A percentile compares a stretch with the other conserved stretches of the same genome.
These are phyloP conservation scores for Coelastrella sp. DNA, from an alignment of 139 green algal species.

Conservation along the genomic window DNA sequence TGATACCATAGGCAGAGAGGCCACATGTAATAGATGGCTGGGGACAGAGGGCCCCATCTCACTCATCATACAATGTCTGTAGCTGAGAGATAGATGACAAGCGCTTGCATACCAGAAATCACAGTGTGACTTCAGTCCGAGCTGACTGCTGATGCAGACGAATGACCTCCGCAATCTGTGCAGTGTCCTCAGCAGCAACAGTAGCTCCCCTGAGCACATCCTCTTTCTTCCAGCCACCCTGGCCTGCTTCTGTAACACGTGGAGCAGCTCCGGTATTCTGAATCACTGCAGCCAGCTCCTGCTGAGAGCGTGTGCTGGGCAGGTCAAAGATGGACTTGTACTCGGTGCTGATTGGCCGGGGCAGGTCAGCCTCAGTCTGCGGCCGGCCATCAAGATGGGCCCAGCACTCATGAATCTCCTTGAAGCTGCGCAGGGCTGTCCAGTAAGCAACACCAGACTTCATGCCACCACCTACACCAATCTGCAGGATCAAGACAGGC, in stretches of 20 bases:
- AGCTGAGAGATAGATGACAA: too few species aligned
- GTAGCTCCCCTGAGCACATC: background rate
- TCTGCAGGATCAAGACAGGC: background rate
- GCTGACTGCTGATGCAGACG: conserved; percentile 17
- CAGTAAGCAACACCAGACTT: conserved; percentile 56
- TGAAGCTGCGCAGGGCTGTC: conserved; percentile 53
- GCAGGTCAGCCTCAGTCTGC: conserved; percentile 43
- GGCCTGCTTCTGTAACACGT: background rate
- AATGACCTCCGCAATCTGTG: conserved; percentile 7
- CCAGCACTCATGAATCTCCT: conserved; percentile 67
- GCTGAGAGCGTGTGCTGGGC: conserved; percentile 19
- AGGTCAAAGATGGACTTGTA: conserved; percentile 48
- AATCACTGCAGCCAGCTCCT: conserved; percentile 8
- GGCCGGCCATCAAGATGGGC: conserved; percentile 35
- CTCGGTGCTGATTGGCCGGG: conserved; percentile 40
- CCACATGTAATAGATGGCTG: too few species aligned
- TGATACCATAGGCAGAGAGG: too few species aligned
- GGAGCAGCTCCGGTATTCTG: background rate
- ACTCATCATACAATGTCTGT: too few species aligned
- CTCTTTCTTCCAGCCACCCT: background rate
- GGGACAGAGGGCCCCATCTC: too few species aligned
- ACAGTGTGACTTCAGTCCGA: background rate
- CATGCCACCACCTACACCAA: conserved; percentile 57
- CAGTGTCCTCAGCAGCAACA: background rate
- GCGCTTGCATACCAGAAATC: too few species aligned